phyloP scores from a whole-genome alignment of 2,329 filamentous ascomycete species.

The Herpomyces periplanetae region DNA sequence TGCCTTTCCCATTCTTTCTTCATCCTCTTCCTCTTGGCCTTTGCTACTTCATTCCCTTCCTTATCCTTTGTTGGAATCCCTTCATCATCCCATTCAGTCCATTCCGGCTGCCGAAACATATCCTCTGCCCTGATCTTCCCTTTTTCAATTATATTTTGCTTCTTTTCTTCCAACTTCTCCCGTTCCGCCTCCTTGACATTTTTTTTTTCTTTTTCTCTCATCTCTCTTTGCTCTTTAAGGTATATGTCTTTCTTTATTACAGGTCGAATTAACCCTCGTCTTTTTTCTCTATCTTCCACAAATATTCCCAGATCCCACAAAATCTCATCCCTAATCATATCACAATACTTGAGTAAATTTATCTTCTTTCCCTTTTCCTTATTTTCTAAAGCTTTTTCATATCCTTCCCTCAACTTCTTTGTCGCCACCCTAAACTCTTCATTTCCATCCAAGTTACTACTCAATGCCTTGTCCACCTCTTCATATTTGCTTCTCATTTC shows the following conservation, averaged over 20 bases:
- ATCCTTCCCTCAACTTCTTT: too few species aligned
- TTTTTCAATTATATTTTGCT: conserved; percentile 11
- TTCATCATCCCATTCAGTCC: conserved; percentile 39
- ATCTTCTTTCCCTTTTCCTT: too few species aligned
- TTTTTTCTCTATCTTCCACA: conserved; percentile 32
- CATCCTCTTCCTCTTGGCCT: conserved; percentile 39
- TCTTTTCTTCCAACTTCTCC: conserved; percentile 17
- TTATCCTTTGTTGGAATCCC: conserved; percentile 39
- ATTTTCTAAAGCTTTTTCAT: too few species aligned
- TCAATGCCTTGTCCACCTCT: too few species aligned
- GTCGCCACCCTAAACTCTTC: too few species aligned
- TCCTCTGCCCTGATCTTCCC: conserved; percentile 5
- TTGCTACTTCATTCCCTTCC: conserved; percentile 38
- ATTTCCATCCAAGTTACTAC: too few species aligned
- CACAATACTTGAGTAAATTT: conserved; percentile 32
- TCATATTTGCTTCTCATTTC: too few species aligned
- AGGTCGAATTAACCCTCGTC: conserved; percentile 13
- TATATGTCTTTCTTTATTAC: conserved; percentile 1
- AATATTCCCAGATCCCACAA: conserved; percentile 53
- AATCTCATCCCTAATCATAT: conserved; percentile 37
- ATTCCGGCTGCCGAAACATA: too few species aligned
- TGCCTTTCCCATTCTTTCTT: conserved; percentile 66
- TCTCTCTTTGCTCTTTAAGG: conserved; percentile 14
- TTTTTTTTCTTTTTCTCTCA: conserved; percentile 8
- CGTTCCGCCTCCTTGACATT: conserved; percentile 12